A percentile compares a stretch with the other conserved stretches of the same genome.
Conservation (phyloP, 768 basidiomycete genomes). For the Podaxis sp. region DNA sequence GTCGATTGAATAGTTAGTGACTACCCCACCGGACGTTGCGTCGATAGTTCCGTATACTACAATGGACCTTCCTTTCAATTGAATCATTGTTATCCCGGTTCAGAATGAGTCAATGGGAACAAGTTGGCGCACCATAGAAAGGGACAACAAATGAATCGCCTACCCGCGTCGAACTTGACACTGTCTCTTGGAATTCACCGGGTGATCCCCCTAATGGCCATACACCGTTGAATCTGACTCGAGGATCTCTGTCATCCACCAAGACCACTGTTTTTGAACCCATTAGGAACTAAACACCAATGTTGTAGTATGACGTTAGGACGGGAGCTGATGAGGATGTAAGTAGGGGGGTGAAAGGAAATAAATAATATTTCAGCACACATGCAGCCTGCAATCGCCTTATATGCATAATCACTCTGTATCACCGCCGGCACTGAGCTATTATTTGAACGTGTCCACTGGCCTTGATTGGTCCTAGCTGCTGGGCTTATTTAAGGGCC, state of each 20-base stretch:
- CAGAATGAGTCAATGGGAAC: neutral
- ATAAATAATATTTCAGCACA: neutral
- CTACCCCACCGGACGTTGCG: conserved; percentile 33
- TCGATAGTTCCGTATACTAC: conserved; percentile 37
- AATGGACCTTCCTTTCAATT: conserved; percentile 29
- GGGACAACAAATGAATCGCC: conserved; percentile 34
- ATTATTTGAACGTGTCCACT: too few species aligned
- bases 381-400: too few species aligned
- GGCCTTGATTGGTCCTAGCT: too few species aligned
- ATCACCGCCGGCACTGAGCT: too few species aligned
- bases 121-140: conserved; percentile 29
- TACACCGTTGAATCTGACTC: conserved; percentile 30
- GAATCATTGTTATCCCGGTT: too few species aligned
- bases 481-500: too few species aligned
- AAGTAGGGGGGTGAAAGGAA: neutral
- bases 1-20: conserved; percentile 36
- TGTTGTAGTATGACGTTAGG: too few species aligned
- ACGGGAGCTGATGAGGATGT: neutral
- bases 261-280: neutral
- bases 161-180: conserved; percentile 31
- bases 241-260: conserved; percentile 38
- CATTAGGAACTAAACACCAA: neutral
- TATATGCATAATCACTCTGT: too few species aligned
- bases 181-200: conserved; percentile 29
- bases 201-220: conserved; percentile 33